Evolutionary conservation across 441 rosid species (phyloP), one percentile per base, ranked within the genome.

Genomic region (Gossypium trilobum): DNA sequence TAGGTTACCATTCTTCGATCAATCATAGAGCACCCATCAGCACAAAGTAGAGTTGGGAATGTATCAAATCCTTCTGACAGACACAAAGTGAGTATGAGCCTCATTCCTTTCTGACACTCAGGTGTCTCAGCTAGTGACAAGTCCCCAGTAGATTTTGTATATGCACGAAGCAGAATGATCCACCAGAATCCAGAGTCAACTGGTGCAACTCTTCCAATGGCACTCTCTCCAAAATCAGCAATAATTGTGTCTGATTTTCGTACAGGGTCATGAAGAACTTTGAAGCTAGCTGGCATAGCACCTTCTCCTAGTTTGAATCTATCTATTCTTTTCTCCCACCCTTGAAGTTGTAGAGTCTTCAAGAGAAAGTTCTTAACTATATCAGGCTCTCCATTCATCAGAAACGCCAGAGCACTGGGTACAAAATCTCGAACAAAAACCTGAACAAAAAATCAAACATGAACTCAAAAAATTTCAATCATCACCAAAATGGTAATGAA

Each of bases 111-210:
- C 63, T 93, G 98, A 75, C 96, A 91, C 75, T 89, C 97, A 1
- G 93, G 84, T 60, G 86, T 84, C 85, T 93, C 98, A 0, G 98
- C 90, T 39, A 93, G 81, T 57, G 96, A 79, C 59, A 85, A 79
- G 79, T 93, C 96, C 64, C 98, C 97, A 0, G 98, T 93, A 52
- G 98, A 93, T 79, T 93, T 93, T n/a, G 98, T 91, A 65, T 91
- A 93, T 23, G 97, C 98, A 27, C 98, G 97, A 55, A 93, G 97
- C 82, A 93, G 83, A 66, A 93, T 91, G 63, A 93, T 93, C 98
- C 98, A 91, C 98, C 98, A 93, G 82, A 93, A 93, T 70, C 98
- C 98, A 58, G 97, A 93, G 79, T 93, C 98, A 27, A 91, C 97
- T 7, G 98, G 98, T 56, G 98, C 98, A 69, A 93, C 98, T 83